These are phyloP conservation scores for Flaveria trinervia DNA, from an alignment of 129 eudicot species.

Conservation along the genomic window DNA sequence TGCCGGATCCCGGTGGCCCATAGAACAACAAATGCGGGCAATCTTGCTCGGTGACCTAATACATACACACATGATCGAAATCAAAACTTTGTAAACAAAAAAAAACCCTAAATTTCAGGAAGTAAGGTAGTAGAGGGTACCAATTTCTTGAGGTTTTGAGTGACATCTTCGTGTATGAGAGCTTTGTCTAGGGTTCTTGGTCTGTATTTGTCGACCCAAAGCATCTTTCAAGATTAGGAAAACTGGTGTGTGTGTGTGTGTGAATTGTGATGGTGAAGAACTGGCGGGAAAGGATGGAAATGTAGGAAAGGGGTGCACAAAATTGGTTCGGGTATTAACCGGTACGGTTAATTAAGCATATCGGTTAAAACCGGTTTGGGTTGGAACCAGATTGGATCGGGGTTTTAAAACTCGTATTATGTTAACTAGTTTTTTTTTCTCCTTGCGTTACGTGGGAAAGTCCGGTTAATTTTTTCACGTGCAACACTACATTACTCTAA, in stretches of 20 bases:
- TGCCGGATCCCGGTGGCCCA: conserved; percentile 92
- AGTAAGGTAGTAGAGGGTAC: conserved; percentile 32
- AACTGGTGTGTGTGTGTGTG: not conserved
- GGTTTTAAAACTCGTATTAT: no score
- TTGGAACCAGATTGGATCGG: no score
- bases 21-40: conserved; percentile 92
- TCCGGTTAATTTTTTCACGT: no score
- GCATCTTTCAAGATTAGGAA: conserved; percentile 42
- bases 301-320: no score
- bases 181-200: conserved; percentile 96
- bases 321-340: no score
- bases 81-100: conserved; percentile 16
- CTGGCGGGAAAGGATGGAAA: conserved; percentile 34
- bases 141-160: conserved; percentile 89
- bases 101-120: conserved; percentile 26
- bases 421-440: no score
- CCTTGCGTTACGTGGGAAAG: no score
- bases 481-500: no score
- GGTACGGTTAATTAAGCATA: no score
- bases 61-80: conserved; percentile 10
- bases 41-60: conserved; percentile 89
- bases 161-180: conserved; percentile 72
- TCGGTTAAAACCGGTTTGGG: no score
- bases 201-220: conserved; percentile 96
- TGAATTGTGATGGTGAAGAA: conserved; percentile 24